These are phyloP conservation scores for Casuarina cunninghamiana DNA, from an alignment of 306 rosid genomes.

Conservation along the genomic window DNA sequence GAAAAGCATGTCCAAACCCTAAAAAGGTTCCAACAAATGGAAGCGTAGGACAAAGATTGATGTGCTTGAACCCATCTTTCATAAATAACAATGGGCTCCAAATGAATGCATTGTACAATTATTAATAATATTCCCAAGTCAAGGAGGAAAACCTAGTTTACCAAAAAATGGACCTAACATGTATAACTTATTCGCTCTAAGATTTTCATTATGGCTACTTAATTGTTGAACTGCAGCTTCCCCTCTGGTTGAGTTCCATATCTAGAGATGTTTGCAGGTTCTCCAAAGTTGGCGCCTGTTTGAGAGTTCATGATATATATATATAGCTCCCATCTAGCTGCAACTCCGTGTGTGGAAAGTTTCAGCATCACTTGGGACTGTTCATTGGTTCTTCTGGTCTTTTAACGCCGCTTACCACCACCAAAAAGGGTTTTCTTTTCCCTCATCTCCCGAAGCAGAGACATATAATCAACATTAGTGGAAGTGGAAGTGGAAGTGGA, in stretches of 20 bases:
- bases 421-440: constrained; percentile 29
- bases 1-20: no score
- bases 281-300: neutral
- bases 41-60: neutral
- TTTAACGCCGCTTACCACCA: constrained; percentile 62
- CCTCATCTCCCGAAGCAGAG: constrained; percentile 64
- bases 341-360: neutral
- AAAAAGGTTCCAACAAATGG: no score
- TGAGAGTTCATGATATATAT: neutral
- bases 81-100: neutral
- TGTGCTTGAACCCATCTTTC: neutral
- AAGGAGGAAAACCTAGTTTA: neutral
- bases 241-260: neutral
- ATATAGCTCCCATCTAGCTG: neutral
- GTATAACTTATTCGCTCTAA: neutral
- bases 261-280: neutral
- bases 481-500: constrained; percentile 27
- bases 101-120: neutral
- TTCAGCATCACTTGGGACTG: constrained; percentile 4
- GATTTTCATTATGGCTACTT: no score
- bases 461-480: constrained; percentile 48
- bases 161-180: constrained; percentile 2
- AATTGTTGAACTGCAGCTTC: neutral
- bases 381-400: neutral
- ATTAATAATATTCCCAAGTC: neutral